Evolutionary conservation across 202 grass and related monocot species (phyloP).

Genomic region (Bolboschoenoplectus hybrid): DNA sequence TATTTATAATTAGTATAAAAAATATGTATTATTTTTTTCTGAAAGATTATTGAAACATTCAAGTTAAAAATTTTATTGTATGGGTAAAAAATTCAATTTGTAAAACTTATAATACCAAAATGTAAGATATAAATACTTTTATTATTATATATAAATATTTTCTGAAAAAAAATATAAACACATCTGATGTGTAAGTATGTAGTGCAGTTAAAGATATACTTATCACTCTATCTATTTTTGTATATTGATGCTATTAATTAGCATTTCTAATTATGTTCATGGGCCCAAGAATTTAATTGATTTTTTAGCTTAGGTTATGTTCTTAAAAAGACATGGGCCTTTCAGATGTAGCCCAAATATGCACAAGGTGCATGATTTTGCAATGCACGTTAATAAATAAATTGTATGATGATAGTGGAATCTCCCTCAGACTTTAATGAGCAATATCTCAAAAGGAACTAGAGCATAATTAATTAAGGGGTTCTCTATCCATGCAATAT

Average conservation of each 20-base stretch:
- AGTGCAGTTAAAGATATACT: too few relatives aligned
- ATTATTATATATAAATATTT: too few relatives aligned
- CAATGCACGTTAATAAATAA: neutral
- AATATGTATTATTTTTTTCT: too few relatives aligned
- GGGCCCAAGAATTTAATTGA: neutral
- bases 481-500: neutral
- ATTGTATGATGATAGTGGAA: neutral
- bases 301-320: neutral
- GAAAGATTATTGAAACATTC: too few relatives aligned
- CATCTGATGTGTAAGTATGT: too few relatives aligned
- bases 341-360: neutral
- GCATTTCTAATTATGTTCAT: neutral
- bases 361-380: neutral
- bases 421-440: neutral
- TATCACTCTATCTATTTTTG: too few relatives aligned
- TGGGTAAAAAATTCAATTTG: too few relatives aligned
- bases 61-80: too few relatives aligned
- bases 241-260: neutral
- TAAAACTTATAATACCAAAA: too few relatives aligned
- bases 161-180: too few relatives aligned
- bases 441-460: neutral
- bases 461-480: neutral
- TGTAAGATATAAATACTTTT: too few relatives aligned
- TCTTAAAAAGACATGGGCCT: neutral
- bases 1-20: too few relatives aligned